phyloP scores from a whole-genome alignment of 768 basidiomycete species.

The Boletus vermiculosoides region DNA sequence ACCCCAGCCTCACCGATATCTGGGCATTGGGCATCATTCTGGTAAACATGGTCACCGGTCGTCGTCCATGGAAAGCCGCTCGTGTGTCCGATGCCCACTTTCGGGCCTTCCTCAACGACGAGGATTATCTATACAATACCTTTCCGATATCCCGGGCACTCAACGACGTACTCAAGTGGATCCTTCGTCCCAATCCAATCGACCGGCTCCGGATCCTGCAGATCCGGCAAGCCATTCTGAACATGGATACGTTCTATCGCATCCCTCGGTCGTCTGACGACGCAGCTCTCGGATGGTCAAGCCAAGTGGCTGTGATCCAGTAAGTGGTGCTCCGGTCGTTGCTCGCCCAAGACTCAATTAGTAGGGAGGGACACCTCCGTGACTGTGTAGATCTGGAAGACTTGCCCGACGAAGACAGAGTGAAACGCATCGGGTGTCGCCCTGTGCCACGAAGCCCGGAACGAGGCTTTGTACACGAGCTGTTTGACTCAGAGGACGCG shows the following conservation, averaged over 20 bases:
- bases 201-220: constrained; percentile 16
- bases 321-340: not conserved
- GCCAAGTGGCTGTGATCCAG: not conserved
- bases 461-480: not conserved
- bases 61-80: constrained; percentile 17
- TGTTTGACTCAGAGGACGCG: not conserved
- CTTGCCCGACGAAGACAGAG: not conserved
- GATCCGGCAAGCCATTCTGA: constrained; percentile 16
- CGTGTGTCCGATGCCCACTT: constrained; percentile 8
- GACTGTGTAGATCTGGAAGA: not conserved
- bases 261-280: not conserved
- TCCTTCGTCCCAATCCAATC: constrained; percentile 16
- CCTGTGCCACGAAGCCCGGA: not conserved
- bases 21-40: constrained; percentile 82
- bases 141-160: constrained; percentile 17
- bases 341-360: not conserved
- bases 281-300: not conserved
- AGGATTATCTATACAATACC: constrained; percentile 14
- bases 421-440: not conserved
- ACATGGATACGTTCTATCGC: constrained; percentile 19
- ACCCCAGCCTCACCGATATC: constrained; percentile 45
- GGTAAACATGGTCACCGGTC: constrained; percentile 74
- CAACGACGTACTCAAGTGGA: constrained; percentile 16
- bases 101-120: constrained; percentile 14
- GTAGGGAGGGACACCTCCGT: not conserved